Evolutionary conservation across 225 moss, liverwort and hornwort species (phyloP).

Genomic region (Neckera pumila): DNA sequence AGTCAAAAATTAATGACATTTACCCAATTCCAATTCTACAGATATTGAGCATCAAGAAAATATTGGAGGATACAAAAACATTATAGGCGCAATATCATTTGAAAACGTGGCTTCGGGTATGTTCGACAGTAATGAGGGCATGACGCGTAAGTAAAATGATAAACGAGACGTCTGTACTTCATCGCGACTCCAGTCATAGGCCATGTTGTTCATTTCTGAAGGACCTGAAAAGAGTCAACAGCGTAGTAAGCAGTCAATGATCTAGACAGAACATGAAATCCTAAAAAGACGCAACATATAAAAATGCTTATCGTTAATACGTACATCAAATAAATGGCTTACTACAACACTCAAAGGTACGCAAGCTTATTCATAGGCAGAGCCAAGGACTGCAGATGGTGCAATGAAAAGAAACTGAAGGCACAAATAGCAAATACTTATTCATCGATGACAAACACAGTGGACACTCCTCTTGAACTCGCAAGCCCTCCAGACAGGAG

Average conservation of each 20-base stretch:
- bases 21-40: not conserved
- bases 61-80: constrained; percentile 84
- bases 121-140: constrained; percentile 55
- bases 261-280: not conserved
- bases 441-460: not conserved
- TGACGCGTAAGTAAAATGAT: constrained; percentile 71
- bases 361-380: not conserved
- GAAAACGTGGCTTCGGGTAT: constrained; percentile 63
- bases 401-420: not conserved
- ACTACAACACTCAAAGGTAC: not conserved
- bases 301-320: not conserved
- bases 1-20: not conserved
- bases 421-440: not conserved
- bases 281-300: not conserved
- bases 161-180: constrained; percentile 75
- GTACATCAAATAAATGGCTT: not conserved
- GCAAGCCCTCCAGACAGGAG: not conserved
- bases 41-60: not conserved
- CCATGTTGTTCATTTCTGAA: constrained; percentile 18
- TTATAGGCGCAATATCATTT: constrained; percentile 50
- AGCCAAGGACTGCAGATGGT: not conserved
- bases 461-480: not conserved
- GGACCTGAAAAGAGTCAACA: constrained; percentile 49
- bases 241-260: not conserved
- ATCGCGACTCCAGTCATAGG: constrained; percentile 70